Evolutionary conservation across 2,329 filamentous ascomycete species (phyloP).

Genomic region (Fusarium euwallaceae): DNA sequence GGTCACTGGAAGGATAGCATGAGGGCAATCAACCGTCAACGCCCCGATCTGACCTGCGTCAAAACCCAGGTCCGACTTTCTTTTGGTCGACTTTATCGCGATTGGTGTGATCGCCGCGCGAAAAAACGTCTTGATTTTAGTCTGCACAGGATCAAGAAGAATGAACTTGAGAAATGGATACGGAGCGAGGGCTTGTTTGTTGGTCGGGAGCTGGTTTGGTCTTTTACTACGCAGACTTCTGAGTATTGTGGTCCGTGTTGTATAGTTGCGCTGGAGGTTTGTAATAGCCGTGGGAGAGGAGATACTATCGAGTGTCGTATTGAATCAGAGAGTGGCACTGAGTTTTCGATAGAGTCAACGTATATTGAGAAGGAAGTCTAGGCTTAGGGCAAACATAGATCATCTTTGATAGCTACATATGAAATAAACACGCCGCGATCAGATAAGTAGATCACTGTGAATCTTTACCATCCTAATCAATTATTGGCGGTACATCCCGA

Average conservation of each 20-base stretch:
- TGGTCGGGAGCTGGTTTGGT: slow-evolving; percentile 9
- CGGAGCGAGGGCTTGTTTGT: slow-evolving; percentile 1
- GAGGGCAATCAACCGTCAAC: neutral
- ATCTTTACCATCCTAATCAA: neutral
- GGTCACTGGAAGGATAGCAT: neutral
- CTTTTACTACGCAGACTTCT: slow-evolving; percentile 10
- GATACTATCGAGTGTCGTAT: neutral
- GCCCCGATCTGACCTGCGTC: neutral
- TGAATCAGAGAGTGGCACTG: neutral
- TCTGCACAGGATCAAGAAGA: slow-evolving; percentile 21
- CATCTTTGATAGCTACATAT: neutral
- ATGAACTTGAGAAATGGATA: slow-evolving; percentile 17
- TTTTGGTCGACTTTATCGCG: neutral
- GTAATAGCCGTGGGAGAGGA: neutral
- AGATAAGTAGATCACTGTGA: neutral
- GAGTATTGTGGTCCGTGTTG: slow-evolving; percentile 4
- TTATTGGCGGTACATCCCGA: neutral
- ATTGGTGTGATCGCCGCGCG: slow-evolving; percentile 9
- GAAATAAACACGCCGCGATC: neutral
- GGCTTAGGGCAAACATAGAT: neutral
- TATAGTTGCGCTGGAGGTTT: neutral
- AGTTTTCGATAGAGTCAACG: neutral
- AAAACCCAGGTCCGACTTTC: neutral
- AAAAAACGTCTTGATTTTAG: neutral
- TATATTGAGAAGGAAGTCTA: neutral